Evolutionary conservation across 2,329 filamentous ascomycete species (phyloP).

Genomic region (Trichoderma atroviride): DNA sequence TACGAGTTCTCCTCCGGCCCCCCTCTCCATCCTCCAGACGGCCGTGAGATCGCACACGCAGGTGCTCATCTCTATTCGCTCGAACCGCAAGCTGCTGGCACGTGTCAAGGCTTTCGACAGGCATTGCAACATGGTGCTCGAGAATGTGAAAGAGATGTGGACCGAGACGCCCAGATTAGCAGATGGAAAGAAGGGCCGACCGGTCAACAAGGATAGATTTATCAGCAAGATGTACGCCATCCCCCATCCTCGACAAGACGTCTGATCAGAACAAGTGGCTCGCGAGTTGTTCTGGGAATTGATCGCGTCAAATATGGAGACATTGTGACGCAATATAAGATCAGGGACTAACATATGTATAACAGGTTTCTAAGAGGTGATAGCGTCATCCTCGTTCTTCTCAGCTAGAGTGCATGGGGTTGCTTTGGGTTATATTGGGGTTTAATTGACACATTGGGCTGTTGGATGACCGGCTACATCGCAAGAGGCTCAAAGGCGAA

Average conservation of each 20-base stretch:
- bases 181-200: slow-evolving; percentile 83
- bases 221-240: slow-evolving; percentile 88
- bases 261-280: background rate
- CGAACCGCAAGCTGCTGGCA: slow-evolving; percentile 96
- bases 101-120: slow-evolving; percentile 98
- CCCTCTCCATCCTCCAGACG: slow-evolving; percentile 90
- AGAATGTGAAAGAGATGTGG: slow-evolving; percentile 98
- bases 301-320: background rate
- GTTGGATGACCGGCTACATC: slow-evolving; percentile 34
- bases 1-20: slow-evolving; percentile 58
- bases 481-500: slow-evolving; percentile 40
- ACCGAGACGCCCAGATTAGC: slow-evolving; percentile 85
- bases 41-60: slow-evolving; percentile 93
- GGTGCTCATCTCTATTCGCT: slow-evolving; percentile 95
- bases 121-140: slow-evolving; percentile 98
- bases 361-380: slow-evolving; percentile 81
- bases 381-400: slow-evolving; percentile 81
- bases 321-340: background rate
- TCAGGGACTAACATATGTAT: slow-evolving; percentile 32
- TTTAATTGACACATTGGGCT: slow-evolving; percentile 32
- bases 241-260: background rate
- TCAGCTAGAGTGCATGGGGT: slow-evolving; percentile 58
- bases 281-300: background rate
- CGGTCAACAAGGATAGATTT: slow-evolving; percentile 97
- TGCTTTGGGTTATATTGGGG: slow-evolving; percentile 23